These are phyloP conservation scores for Boletus eberwhitei DNA, from an alignment of 768 basidiomycete genomes.

Conservation along the genomic window DNA sequence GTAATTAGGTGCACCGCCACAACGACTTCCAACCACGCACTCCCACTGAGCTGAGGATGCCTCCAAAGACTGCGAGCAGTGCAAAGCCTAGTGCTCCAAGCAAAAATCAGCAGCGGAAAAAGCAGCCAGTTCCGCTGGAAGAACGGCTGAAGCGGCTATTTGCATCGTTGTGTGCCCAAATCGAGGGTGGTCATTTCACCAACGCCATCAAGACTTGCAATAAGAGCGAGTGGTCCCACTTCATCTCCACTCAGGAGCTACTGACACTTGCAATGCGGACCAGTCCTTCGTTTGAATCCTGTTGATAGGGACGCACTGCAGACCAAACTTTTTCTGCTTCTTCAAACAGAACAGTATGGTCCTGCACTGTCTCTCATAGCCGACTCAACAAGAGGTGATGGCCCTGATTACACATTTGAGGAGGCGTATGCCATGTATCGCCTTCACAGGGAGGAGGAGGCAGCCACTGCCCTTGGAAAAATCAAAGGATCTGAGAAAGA, in stretches of 20 bases:
- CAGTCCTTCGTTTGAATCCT: conserved; percentile 72
- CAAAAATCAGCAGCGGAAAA: conserved; percentile 17
- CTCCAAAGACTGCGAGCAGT: conserved; percentile 13
- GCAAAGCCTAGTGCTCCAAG: conserved; percentile 3
- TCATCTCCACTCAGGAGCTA: conserved; percentile 20
- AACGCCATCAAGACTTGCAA: conserved; percentile 92
- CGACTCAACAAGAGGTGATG: conserved; percentile 10
- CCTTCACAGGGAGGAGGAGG: conserved; percentile 72
- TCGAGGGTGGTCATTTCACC: conserved; percentile 82
- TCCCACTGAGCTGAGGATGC: conserved; percentile 12
- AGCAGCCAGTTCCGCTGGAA: conserved; percentile 20
- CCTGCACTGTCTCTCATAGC: conserved; percentile 61
- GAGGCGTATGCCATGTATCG: conserved; percentile 83
- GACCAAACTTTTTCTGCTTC: conserved; percentile 81
- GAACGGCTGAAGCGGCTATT: conserved; percentile 56
- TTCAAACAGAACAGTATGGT: conserved; percentile 83
- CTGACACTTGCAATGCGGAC: conserved; percentile 14
- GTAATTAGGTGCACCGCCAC: conserved; percentile 25
- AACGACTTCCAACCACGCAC: not conserved
- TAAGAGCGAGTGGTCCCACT: conserved; percentile 59
- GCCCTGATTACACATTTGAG: conserved; percentile 50
- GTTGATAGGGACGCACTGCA: conserved; percentile 68
- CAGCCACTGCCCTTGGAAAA: conserved; percentile 46
- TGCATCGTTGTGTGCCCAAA: conserved; percentile 78
- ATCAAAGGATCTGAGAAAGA: conserved; percentile 44